Base-by-base conservation (phyloP, 345 rosid species). In the Eucalyptus microcorys region DNA sequence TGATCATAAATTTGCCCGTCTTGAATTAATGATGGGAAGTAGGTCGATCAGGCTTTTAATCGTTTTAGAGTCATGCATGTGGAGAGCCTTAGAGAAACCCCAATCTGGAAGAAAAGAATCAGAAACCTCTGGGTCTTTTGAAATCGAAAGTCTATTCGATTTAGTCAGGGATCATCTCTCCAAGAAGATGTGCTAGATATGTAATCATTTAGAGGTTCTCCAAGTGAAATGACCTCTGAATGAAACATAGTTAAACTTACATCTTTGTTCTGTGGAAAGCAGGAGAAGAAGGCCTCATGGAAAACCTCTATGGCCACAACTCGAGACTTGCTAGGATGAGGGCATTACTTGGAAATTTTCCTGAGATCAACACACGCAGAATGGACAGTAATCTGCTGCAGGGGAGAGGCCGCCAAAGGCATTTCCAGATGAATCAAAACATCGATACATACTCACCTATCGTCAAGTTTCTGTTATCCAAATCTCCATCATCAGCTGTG, bases 401-500 rank as follows among this genome's bases (percentile, higher is more conserved):
- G 47, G 89, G 88, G 61, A 89, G 87, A 59, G 66, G 87, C 52
- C 52, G 42, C 85, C 57, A 57, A 57, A 89, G 49, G 49, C 57
- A 49, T 21, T 87, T 81, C 49, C 27, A 86, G 37, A 87, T 80
- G 89, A 88, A 57, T 87, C 90, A 68, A 57, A 87, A 52, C 49
- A 50, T 76, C 32, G 64, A 53, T 34, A 84, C 89, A 43, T 89
- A 89, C 32, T 88, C 91, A n/a, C 30, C 88, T 32, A 84, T 91
- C 40, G 83, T 90, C 52, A 90, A 90, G 87, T 88, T 88, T 71
- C 89, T 91, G 84, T 84, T 88, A 86, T 91, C 93, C 49, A 86
- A 26, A 49, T 90, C 94, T 34, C 93, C 93, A 34, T 52, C 92
- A n/a, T 90, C 94, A 3, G 92, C 90, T 10, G 87, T 92, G 34